Percentiles rank a stretch among this genome's conserved stretches.
Conservation (phyloP, 2,329 filamentous ascomycete genomes). For the Colletotrichum abscissum region DNA sequence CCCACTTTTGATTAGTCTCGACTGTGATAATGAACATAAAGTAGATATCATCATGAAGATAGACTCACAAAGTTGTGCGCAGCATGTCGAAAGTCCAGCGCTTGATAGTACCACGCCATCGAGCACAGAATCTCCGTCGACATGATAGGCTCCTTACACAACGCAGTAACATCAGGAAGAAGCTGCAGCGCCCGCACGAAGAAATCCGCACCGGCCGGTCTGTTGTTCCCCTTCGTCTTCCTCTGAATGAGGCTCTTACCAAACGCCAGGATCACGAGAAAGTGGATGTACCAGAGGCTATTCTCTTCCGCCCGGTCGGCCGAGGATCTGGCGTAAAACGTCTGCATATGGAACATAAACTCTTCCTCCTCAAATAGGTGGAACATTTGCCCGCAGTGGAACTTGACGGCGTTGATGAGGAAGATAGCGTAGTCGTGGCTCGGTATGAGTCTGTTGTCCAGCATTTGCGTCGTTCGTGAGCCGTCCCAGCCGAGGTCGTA, state of each 20-base stretch:
- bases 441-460: constrained; percentile 29
- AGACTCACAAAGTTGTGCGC: constrained; percentile 56
- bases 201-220: constrained; percentile 58
- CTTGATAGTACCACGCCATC: constrained; percentile 63
- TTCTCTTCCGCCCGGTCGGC: constrained; percentile 30
- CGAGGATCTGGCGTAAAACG: constrained; percentile 41
- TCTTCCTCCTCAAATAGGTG: constrained; percentile 64
- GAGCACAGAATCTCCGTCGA: constrained; percentile 63
- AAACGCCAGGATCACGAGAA: constrained; percentile 64
- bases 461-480: not conserved
- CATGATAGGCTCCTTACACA: constrained; percentile 55
- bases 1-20: not conserved
- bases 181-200: constrained; percentile 57
- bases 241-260: constrained; percentile 63
- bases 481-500: constrained; percentile 51
- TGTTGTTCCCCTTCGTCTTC: constrained; percentile 45
- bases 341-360: constrained; percentile 54
- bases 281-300: constrained; percentile 63
- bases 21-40: no score
- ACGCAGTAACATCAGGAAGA: constrained; percentile 53
- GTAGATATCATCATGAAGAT: no score
- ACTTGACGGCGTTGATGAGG: constrained; percentile 66
- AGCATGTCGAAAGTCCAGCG: constrained; percentile 57
- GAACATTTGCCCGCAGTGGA: constrained; percentile 64
- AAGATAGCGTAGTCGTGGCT: constrained; percentile 63